These are phyloP conservation scores for Leccinum subrobustum DNA, from an alignment of 1,284 basidiomycete species.

Conservation along the genomic window DNA sequence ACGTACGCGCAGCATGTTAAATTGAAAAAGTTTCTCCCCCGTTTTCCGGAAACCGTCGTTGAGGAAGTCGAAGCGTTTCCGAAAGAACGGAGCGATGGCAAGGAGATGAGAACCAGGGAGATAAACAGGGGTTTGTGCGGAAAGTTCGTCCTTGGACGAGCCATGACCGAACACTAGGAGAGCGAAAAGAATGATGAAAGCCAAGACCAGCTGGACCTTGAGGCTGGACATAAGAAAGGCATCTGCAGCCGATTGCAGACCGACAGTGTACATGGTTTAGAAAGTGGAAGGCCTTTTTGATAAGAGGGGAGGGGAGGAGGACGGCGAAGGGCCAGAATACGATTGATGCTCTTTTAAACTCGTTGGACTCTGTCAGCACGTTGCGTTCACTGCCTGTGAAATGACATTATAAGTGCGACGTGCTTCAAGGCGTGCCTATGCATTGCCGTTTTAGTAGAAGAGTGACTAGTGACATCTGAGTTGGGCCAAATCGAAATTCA, in stretches of 20 bases:
- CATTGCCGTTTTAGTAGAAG: slow-evolving; percentile 12
- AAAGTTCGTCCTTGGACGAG: slow-evolving; percentile 41
- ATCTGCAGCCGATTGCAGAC: slow-evolving; percentile 55
- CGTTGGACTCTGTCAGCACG: slow-evolving; percentile 18
- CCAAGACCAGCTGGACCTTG: slow-evolving; percentile 51
- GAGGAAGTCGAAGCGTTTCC: slow-evolving; percentile 64
- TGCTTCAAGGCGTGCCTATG: slow-evolving; percentile 28
- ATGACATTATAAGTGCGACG: slow-evolving; percentile 25
- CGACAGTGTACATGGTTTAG: slow-evolving; percentile 48
- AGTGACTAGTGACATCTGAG: neutral
- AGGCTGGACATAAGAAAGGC: slow-evolving; percentile 58
- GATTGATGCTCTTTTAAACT: slow-evolving; percentile 31
- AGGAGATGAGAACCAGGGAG: slow-evolving; percentile 57
- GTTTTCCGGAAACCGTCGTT: slow-evolving; percentile 66
- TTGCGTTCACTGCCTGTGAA: slow-evolving; percentile 23
- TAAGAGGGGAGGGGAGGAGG: slow-evolving; percentile 17
- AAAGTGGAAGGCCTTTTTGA: slow-evolving; percentile 20
- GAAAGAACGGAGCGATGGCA: slow-evolving; percentile 64
- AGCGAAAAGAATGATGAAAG: slow-evolving; percentile 53
- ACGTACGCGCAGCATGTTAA: slow-evolving; percentile 54
- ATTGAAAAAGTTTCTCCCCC: slow-evolving; percentile 62
- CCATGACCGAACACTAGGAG: slow-evolving; percentile 44
- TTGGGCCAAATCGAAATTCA: slow-evolving; percentile 17
- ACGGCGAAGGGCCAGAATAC: slow-evolving; percentile 21
- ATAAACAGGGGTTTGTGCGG: slow-evolving; percentile 44